These are phyloP conservation scores for Lachnellula subtilissima DNA, from an alignment of 2,329 filamentous ascomycete species.

Conservation along the genomic window DNA sequence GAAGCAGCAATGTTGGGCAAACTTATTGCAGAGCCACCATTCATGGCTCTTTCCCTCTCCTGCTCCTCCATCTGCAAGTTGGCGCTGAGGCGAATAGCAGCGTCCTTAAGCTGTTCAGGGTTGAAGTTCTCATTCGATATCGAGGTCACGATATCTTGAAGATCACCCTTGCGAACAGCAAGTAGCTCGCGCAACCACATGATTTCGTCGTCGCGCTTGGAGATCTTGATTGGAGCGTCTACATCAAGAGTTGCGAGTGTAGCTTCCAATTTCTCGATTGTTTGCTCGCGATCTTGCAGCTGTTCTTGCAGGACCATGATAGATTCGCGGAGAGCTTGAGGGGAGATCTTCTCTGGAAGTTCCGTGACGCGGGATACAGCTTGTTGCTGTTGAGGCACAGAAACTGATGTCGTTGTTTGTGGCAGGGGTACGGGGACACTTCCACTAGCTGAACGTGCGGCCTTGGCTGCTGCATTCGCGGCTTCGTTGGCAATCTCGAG, in stretches of 20 bases:
- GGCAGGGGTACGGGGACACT: neutral
- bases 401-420: conserved; percentile 3
- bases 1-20: conserved; percentile 74
- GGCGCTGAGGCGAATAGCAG: conserved; percentile 85
- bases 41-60: conserved; percentile 80
- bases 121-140: conserved; percentile 73
- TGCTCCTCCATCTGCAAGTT: conserved; percentile 98
- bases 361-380: conserved; percentile 40
- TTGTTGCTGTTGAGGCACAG: conserved; percentile 19
- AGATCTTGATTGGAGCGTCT: conserved; percentile 75
- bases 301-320: conserved; percentile 97
- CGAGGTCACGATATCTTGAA: conserved; percentile 83
- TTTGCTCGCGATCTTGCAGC: conserved; percentile 85
- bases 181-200: conserved; percentile 91
- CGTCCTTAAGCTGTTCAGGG: conserved; percentile 75
- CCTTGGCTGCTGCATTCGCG: conserved; percentile 48
- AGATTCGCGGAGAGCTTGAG: conserved; percentile 89
- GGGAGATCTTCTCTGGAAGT: conserved; percentile 80
- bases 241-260: conserved; percentile 64
- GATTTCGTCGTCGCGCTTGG: conserved; percentile 91
- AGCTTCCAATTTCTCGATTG: conserved; percentile 81
- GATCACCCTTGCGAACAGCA: conserved; percentile 81
- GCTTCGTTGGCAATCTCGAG: conserved; percentile 83
- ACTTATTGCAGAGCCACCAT: conserved; percentile 60
- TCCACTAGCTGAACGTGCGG: conserved; percentile 27